Base-by-base conservation (phyloP, 306 rosid genomes). In the Cajanus cajan region DNA sequence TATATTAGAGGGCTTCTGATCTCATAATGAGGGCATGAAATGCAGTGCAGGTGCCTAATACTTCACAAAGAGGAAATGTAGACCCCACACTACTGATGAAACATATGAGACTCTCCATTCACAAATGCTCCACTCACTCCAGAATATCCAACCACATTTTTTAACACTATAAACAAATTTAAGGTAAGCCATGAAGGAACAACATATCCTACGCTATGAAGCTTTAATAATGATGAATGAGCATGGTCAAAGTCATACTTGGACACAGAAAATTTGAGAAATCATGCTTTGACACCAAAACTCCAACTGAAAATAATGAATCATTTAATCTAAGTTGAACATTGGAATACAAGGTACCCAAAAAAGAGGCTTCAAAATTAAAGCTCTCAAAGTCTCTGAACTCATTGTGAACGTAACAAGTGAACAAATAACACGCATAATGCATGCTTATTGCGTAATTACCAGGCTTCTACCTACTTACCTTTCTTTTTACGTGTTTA, bases 381-480 rank as follows among this genome's bases (percentile, higher is more conserved):
- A 54, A 51, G 2, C 37, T 54, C 43, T 14, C 4, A 70, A 31
- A 4, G 21, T n/a, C n/a, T n/a, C 43, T 70, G 28, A 4, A 24
- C 18, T 25, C 14, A 33, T 72, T 55, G 54, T n/a, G n/a, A n/a
- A n/a, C n/a, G n/a, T 58, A 39, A 58, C 59, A 31, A 18, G 68
- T 37, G 64, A 50, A 28, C 25, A 8, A 24, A 10, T 61, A n/a
- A 34, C 10, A 15, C 13, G 37, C 12, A 21, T 52, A 37, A 13
- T 6, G 33, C 59, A 74, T 59, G n/a, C n/a, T n/a, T n/a, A n/a
- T n/a, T n/a, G 79, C 79, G 70, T 74, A 74, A 74, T 58, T 74
- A 2, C 6, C 7, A 58, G 58, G 33, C 39, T 58, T 59, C 79
- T 59, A 43, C 79, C 70, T 41, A 41, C 58, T 5, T 28, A 10